These are phyloP conservation scores for Abrus pulchellus DNA, from an alignment of 306 rosid species.

Conservation along the genomic window DNA sequence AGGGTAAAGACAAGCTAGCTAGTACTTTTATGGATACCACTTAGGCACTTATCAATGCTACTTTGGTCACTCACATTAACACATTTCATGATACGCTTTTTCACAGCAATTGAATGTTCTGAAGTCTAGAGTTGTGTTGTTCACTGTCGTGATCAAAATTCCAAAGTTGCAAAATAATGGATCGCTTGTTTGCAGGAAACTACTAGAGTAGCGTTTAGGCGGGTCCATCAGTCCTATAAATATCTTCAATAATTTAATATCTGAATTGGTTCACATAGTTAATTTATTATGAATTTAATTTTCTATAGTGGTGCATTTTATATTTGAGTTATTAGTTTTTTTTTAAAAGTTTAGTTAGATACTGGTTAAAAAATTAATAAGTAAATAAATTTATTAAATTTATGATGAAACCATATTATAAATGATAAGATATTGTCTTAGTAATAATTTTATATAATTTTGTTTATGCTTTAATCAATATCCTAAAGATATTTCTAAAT, in stretches of 20 bases:
- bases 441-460: no score
- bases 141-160: conserved; percentile 20
- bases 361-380: no score
- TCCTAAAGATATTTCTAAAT: no score
- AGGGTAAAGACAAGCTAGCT: conserved; percentile 41
- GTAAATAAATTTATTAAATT: no score
- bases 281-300: no score
- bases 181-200: background rate
- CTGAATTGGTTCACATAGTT: background rate
- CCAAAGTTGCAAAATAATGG: background rate
- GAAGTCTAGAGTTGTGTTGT: conserved; percentile 27
- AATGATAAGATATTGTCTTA: no score
- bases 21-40: background rate
- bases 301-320: no score
- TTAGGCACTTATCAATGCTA: background rate
- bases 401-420: no score
- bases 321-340: no score
- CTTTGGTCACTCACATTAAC: conserved; percentile 31
- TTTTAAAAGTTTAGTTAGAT: no score
- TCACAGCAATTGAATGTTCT: conserved; percentile 51
- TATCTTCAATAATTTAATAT: background rate
- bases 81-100: conserved; percentile 43
- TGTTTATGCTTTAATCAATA: no score
- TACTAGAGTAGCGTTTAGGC: background rate
- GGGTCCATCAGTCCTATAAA: background rate